phyloP scores from a whole-genome alignment of 1,284 basidiomycete genomes.

The Ustilago cynodontis region DNA sequence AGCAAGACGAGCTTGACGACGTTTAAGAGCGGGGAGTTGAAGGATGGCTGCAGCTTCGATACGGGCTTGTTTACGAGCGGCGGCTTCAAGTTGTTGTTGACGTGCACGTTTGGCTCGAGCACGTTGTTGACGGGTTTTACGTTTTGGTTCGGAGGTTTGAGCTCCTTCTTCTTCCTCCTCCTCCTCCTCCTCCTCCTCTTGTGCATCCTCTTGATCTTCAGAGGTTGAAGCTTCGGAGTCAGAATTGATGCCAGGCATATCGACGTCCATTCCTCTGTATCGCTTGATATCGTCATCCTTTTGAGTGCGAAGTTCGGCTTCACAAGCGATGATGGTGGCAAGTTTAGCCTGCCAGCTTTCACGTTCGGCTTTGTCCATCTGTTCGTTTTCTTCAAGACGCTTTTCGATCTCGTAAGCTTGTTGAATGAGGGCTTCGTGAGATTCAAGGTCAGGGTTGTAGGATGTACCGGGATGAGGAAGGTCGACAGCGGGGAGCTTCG shows the following conservation, averaged over 20 bases:
- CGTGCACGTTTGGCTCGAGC: constrained; percentile 44
- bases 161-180: constrained; percentile 19
- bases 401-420: constrained; percentile 79
- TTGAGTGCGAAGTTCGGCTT: constrained; percentile 26
- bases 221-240: constrained; percentile 22
- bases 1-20: constrained; percentile 28
- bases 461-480: constrained; percentile 87
- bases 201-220: too few species aligned
- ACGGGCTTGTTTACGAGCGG: constrained; percentile 42
- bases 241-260: constrained; percentile 18
- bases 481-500: constrained; percentile 75
- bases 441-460: constrained; percentile 88
- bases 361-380: constrained; percentile 57
- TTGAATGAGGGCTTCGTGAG: constrained; percentile 81
- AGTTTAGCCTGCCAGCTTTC: constrained; percentile 32
- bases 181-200: not conserved
- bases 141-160: constrained; percentile 28
- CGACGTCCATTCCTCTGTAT: constrained; percentile 52
- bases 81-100: constrained; percentile 23
- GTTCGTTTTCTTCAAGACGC: constrained; percentile 75
- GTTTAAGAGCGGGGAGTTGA: constrained; percentile 44
- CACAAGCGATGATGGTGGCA: constrained; percentile 39
- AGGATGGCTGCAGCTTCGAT: constrained; percentile 47
- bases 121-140: constrained; percentile 57
- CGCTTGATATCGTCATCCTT: constrained; percentile 30